These are phyloP conservation scores for Daedaleopsis nitida DNA, from an alignment of 768 basidiomycete species.

Conservation along the genomic window DNA sequence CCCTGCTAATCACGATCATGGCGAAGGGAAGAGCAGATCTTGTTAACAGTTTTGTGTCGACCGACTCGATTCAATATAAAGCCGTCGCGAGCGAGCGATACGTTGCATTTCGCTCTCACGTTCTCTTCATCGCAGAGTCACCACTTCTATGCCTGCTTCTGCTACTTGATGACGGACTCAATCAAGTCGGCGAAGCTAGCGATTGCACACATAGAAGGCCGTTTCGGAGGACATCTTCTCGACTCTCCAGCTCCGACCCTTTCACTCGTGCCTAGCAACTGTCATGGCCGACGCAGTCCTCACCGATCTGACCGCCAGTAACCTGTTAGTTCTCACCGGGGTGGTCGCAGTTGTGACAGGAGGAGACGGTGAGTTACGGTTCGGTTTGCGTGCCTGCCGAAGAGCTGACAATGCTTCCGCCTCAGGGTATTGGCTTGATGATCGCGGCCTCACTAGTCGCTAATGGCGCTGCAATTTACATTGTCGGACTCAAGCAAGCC, in stretches of 20 bases:
- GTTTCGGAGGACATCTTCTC: background rate
- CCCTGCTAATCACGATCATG: too few species aligned
- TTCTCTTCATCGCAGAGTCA: background rate
- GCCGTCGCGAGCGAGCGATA: too few species aligned
- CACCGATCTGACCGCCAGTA: slow-evolving; percentile 35
- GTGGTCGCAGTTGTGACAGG: slow-evolving; percentile 48
- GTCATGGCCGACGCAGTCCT: slow-evolving; percentile 23
- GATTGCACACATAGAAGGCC: background rate
- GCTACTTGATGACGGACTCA: background rate
- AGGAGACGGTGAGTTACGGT: slow-evolving; percentile 36
- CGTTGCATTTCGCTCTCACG: too few species aligned
- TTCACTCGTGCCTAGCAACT: background rate
- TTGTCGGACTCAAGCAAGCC: slow-evolving; percentile 41
- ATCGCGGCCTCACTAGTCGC: slow-evolving; percentile 45
- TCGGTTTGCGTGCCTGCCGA: background rate
- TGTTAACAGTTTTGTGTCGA: too few species aligned
- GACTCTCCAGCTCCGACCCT: background rate
- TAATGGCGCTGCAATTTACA: slow-evolving; percentile 49
- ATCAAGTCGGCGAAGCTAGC: background rate
- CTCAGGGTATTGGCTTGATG: slow-evolving; percentile 49
- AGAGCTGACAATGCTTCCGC: background rate
- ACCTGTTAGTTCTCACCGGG: slow-evolving; percentile 44
- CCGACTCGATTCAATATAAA: too few species aligned
- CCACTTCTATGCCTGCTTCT: background rate
- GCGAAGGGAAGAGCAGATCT: too few species aligned